phyloP scores from a whole-genome alignment of 2,329 filamentous ascomycete species.

The Parasarocladium wereldwijsianum region DNA sequence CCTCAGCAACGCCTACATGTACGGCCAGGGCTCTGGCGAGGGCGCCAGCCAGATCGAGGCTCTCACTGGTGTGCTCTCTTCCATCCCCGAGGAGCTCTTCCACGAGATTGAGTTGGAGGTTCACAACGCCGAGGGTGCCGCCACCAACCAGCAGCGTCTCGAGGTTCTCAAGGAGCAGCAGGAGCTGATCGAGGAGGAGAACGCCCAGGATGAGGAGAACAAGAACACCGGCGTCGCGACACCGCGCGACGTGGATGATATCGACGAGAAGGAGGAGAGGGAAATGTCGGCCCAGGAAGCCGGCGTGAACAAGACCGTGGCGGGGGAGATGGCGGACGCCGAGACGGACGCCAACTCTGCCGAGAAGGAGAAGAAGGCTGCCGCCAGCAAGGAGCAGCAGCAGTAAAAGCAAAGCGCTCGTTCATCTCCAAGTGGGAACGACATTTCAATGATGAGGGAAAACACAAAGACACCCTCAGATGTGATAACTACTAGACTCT shows the following conservation, averaged over 20 bases:
- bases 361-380: constrained; percentile 12
- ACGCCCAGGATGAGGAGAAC: constrained; percentile 74
- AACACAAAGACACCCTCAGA: no score
- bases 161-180: constrained; percentile 98
- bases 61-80: constrained; percentile 78
- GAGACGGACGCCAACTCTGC: constrained; percentile 30
- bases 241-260: constrained; percentile 77
- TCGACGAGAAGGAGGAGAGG: constrained; percentile 84
- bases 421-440: no score
- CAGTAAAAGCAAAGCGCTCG: constrained; percentile 20
- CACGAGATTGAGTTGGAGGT: constrained; percentile 99
- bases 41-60: constrained; percentile 86
- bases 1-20: constrained; percentile 95
- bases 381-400: constrained; percentile 14
- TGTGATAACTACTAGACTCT: no score
- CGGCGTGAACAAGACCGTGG: constrained; percentile 31
- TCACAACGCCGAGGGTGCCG: constrained; percentile 88
- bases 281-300: constrained; percentile 32
- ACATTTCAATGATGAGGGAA: no score
- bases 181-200: constrained; percentile 94
- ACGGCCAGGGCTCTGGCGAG: constrained; percentile 77
- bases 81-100: constrained; percentile 95
- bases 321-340: constrained; percentile 38
- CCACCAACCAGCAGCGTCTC: constrained; percentile 96
- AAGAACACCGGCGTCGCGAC: constrained; percentile 59